Evolutionary conservation across 2,329 filamentous ascomycete genomes (phyloP).

Genomic region (Xylogone sp.): DNA sequence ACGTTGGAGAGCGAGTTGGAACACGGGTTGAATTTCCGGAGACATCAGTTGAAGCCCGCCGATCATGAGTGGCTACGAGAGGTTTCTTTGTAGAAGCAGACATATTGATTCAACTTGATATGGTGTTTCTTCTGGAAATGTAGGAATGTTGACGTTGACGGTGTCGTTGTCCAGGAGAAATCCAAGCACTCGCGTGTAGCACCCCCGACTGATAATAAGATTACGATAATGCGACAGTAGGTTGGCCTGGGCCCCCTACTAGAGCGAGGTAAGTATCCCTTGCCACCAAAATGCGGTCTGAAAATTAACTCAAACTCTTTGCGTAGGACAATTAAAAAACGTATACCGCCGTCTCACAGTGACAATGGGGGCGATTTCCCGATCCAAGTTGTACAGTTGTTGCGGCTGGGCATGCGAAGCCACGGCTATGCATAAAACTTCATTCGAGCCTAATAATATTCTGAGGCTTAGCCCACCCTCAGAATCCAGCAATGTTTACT

Average conservation of each 20-base stretch:
- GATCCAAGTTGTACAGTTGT: not conserved
- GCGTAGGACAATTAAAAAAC: not conserved
- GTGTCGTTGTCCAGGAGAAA: not conserved
- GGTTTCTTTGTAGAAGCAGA: slow-evolving; percentile 40
- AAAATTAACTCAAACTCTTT: not conserved
- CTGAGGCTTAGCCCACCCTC: not conserved
- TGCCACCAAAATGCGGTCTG: too few species aligned
- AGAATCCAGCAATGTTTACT: too few species aligned
- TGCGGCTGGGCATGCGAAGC: not conserved
- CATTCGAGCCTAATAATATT: too few species aligned
- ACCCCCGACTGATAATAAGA: not conserved
- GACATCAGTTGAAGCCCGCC: slow-evolving; percentile 24
- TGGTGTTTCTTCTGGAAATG: not conserved
- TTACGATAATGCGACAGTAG: not conserved
- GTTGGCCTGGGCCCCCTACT: not conserved
- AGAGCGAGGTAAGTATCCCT: not conserved
- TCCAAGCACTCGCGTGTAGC: not conserved
- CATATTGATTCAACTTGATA: slow-evolving; percentile 24
- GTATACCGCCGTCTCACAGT: not conserved
- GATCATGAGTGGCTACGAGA: slow-evolving; percentile 18
- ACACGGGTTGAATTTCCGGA: slow-evolving; percentile 16
- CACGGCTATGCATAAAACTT: not conserved
- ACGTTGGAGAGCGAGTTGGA: slow-evolving; percentile 21
- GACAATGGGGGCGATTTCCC: not conserved
- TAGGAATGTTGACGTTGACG: not conserved